phyloP scores from a whole-genome alignment of 2,329 filamentous ascomycete species.

The Colletotrichum coccodes region DNA sequence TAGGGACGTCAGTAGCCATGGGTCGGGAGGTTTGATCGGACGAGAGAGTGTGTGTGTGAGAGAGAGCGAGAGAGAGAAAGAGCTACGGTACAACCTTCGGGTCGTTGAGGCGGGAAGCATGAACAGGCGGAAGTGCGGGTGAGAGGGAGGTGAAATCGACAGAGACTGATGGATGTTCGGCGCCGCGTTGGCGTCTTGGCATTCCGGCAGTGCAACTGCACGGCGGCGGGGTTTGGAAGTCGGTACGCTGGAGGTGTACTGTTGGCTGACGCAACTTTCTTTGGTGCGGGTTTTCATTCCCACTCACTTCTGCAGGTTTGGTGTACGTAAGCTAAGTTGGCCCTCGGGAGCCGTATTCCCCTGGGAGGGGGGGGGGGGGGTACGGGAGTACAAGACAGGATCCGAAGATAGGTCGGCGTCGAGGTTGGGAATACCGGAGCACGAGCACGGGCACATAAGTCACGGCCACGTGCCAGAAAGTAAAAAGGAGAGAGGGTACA shows the following conservation, averaged over 20 bases:
- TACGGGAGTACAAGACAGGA: too few species aligned
- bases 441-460: too few species aligned
- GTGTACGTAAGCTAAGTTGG: background rate
- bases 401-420: too few species aligned
- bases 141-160: background rate
- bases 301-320: too few species aligned
- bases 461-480: too few species aligned
- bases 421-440: too few species aligned
- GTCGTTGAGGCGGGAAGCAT: too few species aligned
- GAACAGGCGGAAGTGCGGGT: too few species aligned
- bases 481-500: too few species aligned
- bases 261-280: background rate
- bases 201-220: constrained; percentile 29
- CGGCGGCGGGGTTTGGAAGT: background rate
- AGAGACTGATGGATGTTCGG: constrained; percentile 22
- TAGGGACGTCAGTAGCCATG: background rate
- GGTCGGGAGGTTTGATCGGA: background rate
- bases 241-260: background rate
- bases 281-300: background rate
- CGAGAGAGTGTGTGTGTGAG: background rate
- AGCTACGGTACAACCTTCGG: too few species aligned
- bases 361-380: background rate
- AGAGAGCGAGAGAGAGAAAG: background rate
- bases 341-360: too few species aligned
- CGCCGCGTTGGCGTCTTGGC: constrained; percentile 28